A percentile compares a stretch with the other conserved stretches of the same genome.
Evolutionary conservation across 768 basidiomycete species (phyloP).

Genomic region (Suillus discolor): DNA sequence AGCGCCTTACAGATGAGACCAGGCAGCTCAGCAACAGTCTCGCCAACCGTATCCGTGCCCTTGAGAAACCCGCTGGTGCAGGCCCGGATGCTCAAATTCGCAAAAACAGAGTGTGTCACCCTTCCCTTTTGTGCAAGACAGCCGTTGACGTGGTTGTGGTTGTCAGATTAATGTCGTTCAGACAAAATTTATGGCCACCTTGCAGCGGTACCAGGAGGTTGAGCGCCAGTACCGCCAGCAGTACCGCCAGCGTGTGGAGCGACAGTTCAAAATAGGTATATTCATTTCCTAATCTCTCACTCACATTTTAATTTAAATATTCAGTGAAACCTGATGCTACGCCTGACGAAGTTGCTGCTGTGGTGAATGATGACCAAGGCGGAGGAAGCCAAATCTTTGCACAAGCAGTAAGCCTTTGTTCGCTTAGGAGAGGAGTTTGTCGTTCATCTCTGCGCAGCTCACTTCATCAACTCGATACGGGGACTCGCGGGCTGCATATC

Average conservation of each 20-base stretch:
- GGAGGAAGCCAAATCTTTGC: conserved; percentile 73
- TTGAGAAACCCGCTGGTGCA: conserved; percentile 46
- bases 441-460: conserved; percentile 45
- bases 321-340: conserved; percentile 87
- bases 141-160: neutral
- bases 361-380: conserved; percentile 64
- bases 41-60: conserved; percentile 58
- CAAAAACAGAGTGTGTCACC: conserved; percentile 33
- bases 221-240: conserved; percentile 71
- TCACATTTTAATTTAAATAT: neutral
- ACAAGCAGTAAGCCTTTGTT: conserved; percentile 52
- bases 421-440: neutral
- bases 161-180: conserved; percentile 60
- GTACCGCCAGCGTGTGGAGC: conserved; percentile 66
- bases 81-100: conserved; percentile 49
- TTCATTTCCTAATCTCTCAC: conserved; percentile 3
- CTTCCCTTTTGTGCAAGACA: neutral
- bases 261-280: conserved; percentile 78
- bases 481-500: conserved; percentile 77
- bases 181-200: conserved; percentile 71
- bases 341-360: conserved; percentile 71
- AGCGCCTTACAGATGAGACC: conserved; percentile 61
- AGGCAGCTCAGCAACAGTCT: conserved; percentile 57
- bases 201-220: conserved; percentile 77
- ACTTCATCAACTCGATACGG: conserved; percentile 80